phyloP scores from a whole-genome alignment of 345 rosid species.

The Populus deltoides region DNA sequence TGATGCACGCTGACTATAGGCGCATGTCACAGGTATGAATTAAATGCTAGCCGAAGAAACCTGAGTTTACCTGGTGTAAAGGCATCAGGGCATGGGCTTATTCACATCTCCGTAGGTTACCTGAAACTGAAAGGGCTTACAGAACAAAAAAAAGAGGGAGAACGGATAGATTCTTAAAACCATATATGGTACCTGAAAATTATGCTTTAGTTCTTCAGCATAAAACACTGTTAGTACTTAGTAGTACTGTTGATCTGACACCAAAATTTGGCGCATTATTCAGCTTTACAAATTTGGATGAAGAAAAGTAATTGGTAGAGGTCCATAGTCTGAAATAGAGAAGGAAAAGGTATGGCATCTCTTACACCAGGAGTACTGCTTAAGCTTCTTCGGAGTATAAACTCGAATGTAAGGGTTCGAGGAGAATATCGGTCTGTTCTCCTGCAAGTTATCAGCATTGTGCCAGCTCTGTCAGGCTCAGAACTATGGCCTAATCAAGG shows the following conservation, averaged over 20 bases:
- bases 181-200: background rate
- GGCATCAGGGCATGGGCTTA: background rate
- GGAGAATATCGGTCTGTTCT: slow-evolving; percentile 87
- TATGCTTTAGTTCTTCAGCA: background rate
- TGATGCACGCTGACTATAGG: background rate
- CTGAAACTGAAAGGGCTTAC: background rate
- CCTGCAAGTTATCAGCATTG: slow-evolving; percentile 83
- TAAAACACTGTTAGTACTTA: background rate
- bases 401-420: slow-evolving; percentile 61
- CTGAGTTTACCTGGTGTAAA: background rate
- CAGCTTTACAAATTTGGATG: background rate
- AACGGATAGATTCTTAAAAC: background rate
- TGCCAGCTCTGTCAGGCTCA: slow-evolving; percentile 82
- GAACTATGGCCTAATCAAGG: slow-evolving; percentile 96
- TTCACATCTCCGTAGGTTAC: background rate
- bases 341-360: slow-evolving; percentile 55
- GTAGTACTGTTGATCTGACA: background rate
- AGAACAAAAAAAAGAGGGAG: background rate
- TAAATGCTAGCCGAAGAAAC: no score
- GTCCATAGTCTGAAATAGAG: background rate
- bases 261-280: background rate
- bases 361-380: slow-evolving; percentile 73
- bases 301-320: background rate
- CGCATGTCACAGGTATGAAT: background rate
- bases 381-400: slow-evolving; percentile 78